phyloP scores from a whole-genome alignment of 1,284 basidiomycete genomes.

The Heterobasidion irregulare region DNA sequence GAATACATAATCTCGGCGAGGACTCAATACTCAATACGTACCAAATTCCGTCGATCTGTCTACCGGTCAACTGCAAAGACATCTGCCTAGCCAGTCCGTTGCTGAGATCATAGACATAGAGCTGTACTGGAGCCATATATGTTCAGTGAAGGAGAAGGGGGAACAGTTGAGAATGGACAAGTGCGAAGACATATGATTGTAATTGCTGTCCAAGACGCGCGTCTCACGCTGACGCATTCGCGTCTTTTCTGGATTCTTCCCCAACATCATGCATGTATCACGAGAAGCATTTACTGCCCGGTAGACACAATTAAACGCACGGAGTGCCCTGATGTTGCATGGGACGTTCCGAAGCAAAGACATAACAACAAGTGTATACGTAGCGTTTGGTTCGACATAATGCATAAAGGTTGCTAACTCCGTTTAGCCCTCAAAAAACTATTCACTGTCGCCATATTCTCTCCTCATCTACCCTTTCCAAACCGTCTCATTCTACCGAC shows the following conservation, averaged over 20 bases:
- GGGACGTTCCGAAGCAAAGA: no score
- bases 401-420: no score
- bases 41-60: slow-evolving; percentile 87
- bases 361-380: no score
- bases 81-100: slow-evolving; percentile 75
- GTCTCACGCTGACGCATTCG: neutral
- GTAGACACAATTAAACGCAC: no score
- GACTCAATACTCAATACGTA: slow-evolving; percentile 23
- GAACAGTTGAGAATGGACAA: neutral
- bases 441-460: no score
- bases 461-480: no score
- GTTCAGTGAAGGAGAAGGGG: neutral
- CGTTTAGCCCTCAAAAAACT: no score
- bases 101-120: slow-evolving; percentile 90
- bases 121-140: slow-evolving; percentile 17
- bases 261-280: neutral
- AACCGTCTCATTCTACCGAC: no score
- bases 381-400: no score
- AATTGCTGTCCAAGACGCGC: neutral
- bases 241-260: neutral
- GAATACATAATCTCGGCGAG: neutral
- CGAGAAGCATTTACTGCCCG: no score
- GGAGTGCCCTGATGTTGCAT: no score
- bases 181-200: neutral
- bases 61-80: slow-evolving; percentile 73